Conservation (phyloP, 352 stramenopile species). For the Phytophthora pisi region DNA sequence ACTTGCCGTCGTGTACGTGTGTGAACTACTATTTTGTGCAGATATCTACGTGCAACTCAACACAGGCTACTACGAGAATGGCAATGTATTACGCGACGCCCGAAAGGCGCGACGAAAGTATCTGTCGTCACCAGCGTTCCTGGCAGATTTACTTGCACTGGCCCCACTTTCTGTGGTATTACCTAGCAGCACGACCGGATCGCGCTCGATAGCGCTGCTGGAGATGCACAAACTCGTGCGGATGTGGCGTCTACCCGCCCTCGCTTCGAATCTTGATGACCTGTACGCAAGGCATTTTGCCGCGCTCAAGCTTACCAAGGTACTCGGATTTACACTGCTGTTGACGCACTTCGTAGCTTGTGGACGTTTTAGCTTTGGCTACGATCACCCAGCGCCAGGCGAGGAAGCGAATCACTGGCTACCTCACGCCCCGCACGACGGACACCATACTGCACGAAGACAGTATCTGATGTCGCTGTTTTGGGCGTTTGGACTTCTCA, state of each 20-base stretch:
- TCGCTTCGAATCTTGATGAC: conserved; percentile 67
- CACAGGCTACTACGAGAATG: conserved; percentile 76
- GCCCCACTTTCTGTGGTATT: conserved; percentile 54
- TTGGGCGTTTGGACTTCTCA: conserved; percentile 70
- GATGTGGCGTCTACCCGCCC: conserved; percentile 48
- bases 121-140: conserved; percentile 55
- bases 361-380: conserved; percentile 55
- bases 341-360: conserved; percentile 66
- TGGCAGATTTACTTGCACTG: conserved; percentile 55
- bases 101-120: conserved; percentile 68
- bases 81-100: conserved; percentile 67
- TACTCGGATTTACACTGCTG: conserved; percentile 53
- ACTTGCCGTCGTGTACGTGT: conserved; percentile 55
- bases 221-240: conserved; percentile 69
- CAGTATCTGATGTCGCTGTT: conserved; percentile 70
- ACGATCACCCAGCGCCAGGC: conserved; percentile 26
- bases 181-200: conserved; percentile 8
- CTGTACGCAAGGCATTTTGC: conserved; percentile 70
- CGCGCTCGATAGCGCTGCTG: conserved; percentile 32
- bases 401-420: conserved; percentile 56
- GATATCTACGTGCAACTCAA: conserved; percentile 79
- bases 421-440: conserved; percentile 29
- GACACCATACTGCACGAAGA: conserved; percentile 11
- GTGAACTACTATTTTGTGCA: conserved; percentile 60
- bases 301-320: conserved; percentile 61